These are phyloP conservation scores for Fusarium torulosum DNA, from an alignment of 2,329 filamentous ascomycete genomes.

Conservation along the genomic window DNA sequence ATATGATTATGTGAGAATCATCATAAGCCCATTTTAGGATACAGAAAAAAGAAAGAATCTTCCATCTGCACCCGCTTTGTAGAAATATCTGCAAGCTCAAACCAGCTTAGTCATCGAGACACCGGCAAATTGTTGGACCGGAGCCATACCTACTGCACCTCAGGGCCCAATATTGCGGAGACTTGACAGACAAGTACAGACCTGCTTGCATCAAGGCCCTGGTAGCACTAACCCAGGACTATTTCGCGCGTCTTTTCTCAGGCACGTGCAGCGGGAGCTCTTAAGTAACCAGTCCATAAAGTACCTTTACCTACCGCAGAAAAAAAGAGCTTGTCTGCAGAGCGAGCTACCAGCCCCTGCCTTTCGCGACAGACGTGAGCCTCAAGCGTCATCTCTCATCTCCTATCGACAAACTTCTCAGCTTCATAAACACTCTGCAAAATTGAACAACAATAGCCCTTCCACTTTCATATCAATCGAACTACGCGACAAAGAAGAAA, in stretches of 20 bases:
- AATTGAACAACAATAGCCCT: constrained; percentile 7
- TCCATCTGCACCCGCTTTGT: constrained; percentile 21
- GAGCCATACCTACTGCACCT: neutral
- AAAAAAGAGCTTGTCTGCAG: constrained; percentile 32
- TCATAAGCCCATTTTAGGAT: constrained; percentile 66
- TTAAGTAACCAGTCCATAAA: constrained; percentile 32
- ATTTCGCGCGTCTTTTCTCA: constrained; percentile 6
- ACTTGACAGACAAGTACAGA: constrained; percentile 27
- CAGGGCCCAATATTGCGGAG: constrained; percentile 18
- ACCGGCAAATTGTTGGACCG: constrained; percentile 46
- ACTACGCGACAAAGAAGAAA: constrained; percentile 25
- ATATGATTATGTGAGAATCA: constrained; percentile 69
- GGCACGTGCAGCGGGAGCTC: constrained; percentile 30
- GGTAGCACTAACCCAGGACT: constrained; percentile 22
- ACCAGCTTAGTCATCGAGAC: constrained; percentile 47
- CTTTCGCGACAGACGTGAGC: constrained; percentile 45
- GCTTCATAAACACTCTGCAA: constrained; percentile 23
- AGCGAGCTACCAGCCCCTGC: constrained; percentile 48
- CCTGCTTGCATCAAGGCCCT: constrained; percentile 32
- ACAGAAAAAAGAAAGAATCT: constrained; percentile 48
- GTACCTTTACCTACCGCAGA: constrained; percentile 37
- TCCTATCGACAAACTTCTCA: constrained; percentile 41
- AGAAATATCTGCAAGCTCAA: constrained; percentile 39
- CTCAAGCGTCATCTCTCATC: constrained; percentile 43
- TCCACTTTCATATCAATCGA: constrained; percentile 20